A percentile compares a stretch with the other conserved stretches of the same genome.
phyloP scores from a whole-genome alignment of 2,329 filamentous ascomycete species.

The Dryadomyces quercus-mongolicae region DNA sequence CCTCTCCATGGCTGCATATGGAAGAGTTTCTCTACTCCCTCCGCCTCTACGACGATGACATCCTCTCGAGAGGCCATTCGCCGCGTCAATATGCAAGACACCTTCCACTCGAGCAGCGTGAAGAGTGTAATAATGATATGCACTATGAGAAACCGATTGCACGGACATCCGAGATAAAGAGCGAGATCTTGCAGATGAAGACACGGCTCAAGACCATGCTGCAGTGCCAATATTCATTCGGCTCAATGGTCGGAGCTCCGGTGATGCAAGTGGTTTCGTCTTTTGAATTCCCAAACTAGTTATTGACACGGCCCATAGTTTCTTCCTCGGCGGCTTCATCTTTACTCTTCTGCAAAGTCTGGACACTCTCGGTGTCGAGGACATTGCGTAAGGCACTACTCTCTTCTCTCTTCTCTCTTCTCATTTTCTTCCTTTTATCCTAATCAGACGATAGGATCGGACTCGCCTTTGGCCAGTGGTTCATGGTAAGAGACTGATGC shows the following conservation, averaged over 20 bases:
- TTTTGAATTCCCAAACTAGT: background rate
- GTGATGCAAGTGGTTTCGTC: constrained; percentile 7
- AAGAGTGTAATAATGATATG: background rate
- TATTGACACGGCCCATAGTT: constrained; percentile 4
- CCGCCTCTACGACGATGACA: constrained; percentile 12
- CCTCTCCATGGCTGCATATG: constrained; percentile 17
- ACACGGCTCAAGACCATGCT: constrained; percentile 15
- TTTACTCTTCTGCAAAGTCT: constrained; percentile 14
- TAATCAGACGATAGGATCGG: constrained; percentile 1
- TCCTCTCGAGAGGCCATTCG: constrained; percentile 5
- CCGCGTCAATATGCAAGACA: constrained; percentile 12
- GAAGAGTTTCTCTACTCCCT: constrained; percentile 13
- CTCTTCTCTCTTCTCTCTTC: no score
- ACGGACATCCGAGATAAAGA: constrained; percentile 4
- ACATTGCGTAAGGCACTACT: constrained; percentile 10
- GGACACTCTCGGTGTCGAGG: constrained; percentile 9
- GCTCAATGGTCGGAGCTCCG: constrained; percentile 16
- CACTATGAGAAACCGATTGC: constrained; percentile 8
- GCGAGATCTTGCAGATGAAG: constrained; percentile 9
- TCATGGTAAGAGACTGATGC: constrained; percentile 10
- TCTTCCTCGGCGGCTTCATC: constrained; percentile 17
- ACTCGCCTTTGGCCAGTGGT: constrained; percentile 14
- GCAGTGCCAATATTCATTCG: constrained; percentile 16
- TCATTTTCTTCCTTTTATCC: background rate
- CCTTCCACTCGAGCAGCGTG: background rate